Evolutionary conservation across 139 green algal species (phyloP).

Genomic region (Ulvella scutata): DNA sequence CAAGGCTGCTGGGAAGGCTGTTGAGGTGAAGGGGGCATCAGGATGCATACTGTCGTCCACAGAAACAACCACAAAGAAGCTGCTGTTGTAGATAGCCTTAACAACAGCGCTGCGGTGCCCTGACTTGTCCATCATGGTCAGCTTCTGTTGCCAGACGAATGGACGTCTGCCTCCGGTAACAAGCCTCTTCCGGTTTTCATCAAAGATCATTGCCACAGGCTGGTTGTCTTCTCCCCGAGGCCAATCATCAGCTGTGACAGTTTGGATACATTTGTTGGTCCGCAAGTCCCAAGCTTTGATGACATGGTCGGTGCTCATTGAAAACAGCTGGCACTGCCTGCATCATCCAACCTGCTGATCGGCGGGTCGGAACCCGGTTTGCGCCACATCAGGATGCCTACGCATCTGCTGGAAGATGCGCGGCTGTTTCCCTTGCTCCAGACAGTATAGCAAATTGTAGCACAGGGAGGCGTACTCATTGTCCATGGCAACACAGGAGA

Average conservation of each 20-base stretch:
- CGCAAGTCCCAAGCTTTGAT: slow-evolving; percentile 74
- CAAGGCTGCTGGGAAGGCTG: too few relatives aligned
- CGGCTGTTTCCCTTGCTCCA: not conserved
- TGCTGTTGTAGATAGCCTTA: slow-evolving; percentile 42
- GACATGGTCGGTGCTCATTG: slow-evolving; percentile 41
- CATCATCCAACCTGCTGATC: not conserved
- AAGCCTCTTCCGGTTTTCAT: slow-evolving; percentile 25
- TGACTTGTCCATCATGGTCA: slow-evolving; percentile 27
- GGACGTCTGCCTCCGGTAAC: slow-evolving; percentile 35
- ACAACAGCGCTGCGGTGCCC: slow-evolving; percentile 23
- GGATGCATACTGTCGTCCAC: slow-evolving; percentile 56
- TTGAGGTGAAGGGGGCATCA: too few relatives aligned
- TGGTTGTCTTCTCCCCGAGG: slow-evolving; percentile 28
- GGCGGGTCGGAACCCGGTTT: too few relatives aligned
- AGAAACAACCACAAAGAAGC: slow-evolving; percentile 46
- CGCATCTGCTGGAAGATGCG: not conserved
- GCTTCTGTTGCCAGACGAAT: slow-evolving; percentile 51
- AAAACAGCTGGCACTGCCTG: slow-evolving; percentile 27
- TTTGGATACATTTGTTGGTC: slow-evolving; percentile 64
- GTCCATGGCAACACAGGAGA: slow-evolving; percentile 45
- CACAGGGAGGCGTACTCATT: slow-evolving; percentile 9
- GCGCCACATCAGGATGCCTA: too few relatives aligned
- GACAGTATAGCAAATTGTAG: not conserved
- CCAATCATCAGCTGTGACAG: slow-evolving; percentile 50
- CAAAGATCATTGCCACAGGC: slow-evolving; percentile 43